Conservation (phyloP, 805 yeast species). For the Ogataea haglerorum region DNA sequence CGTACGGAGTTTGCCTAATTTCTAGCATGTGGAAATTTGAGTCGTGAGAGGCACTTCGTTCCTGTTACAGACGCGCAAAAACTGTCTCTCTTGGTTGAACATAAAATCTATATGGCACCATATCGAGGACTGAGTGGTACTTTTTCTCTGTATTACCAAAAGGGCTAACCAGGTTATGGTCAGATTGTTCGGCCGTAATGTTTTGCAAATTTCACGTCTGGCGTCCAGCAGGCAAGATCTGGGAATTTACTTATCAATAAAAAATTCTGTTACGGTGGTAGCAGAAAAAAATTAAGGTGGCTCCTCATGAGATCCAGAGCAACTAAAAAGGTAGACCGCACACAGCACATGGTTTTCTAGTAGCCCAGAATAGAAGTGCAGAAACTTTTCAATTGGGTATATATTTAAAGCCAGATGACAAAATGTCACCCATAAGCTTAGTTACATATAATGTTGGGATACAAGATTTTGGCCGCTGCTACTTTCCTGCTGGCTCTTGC, state of each 20-base stretch:
- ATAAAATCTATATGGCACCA: no score
- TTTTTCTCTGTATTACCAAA: no score
- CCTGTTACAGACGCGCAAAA: no score
- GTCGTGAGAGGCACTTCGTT: neutral
- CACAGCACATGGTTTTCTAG: neutral
- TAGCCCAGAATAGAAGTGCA: conserved; percentile 6
- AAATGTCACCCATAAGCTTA: neutral
- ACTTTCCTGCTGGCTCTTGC: conserved; percentile 4
- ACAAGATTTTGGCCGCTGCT: conserved; percentile 7
- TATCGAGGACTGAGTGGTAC: no score
- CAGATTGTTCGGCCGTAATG: no score
- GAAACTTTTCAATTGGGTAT: neutral
- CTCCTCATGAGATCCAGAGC: neutral
- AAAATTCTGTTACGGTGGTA: conserved; percentile 1
- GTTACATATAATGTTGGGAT: conserved; percentile 8
- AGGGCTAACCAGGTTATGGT: no score
- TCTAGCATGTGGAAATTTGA: neutral
- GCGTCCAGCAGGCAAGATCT: neutral
- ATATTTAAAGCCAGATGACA: neutral
- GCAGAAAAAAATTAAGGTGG: neutral
- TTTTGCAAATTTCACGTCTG: neutral
- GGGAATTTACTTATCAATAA: neutral
- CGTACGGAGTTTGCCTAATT: no score
- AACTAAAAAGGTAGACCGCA: neutral
- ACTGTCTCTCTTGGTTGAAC: no score